Conservation (phyloP, 1,284 basidiomycete species). For the Tranzscheliella williamsii region DNA sequence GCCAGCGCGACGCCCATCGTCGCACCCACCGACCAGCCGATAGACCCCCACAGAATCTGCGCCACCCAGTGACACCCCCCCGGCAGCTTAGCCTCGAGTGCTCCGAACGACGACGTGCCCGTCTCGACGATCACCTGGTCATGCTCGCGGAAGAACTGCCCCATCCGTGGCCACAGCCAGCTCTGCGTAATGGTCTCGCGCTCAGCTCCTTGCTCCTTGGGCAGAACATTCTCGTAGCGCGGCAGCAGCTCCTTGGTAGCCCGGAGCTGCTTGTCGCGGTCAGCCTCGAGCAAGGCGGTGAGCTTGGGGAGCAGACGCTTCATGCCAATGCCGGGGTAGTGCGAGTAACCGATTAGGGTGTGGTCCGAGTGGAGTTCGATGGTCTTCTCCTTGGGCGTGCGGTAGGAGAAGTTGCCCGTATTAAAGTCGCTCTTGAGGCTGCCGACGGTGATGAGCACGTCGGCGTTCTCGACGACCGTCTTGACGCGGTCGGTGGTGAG, state of each 20-base stretch:
- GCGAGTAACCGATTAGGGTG: conserved; percentile 60
- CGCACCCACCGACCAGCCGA: conserved; percentile 80
- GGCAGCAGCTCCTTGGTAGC: conserved; percentile 20
- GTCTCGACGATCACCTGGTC: conserved; percentile 55
- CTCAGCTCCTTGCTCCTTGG: conserved; percentile 2
- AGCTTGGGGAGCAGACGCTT: conserved; percentile 49
- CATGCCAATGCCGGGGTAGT: conserved; percentile 62
- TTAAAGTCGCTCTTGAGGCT: conserved; percentile 86
- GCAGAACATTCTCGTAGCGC: conserved; percentile 23
- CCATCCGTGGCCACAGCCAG: conserved; percentile 79
- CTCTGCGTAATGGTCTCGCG: conserved; percentile 52
- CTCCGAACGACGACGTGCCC: conserved; percentile 47
- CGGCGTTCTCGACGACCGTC: conserved; percentile 77
- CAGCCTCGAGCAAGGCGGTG: conserved; percentile 10
- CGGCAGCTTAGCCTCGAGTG: conserved; percentile 34
- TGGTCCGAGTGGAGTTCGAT: conserved; percentile 75
- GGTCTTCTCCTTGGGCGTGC: conserved; percentile 45
- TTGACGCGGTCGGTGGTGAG: conserved; percentile 67
- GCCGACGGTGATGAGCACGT: conserved; percentile 82
- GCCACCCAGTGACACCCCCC: conserved; percentile 55
- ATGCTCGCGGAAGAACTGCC: conserved; percentile 72
- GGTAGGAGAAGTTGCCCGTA: conserved; percentile 69
- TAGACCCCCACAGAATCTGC: conserved; percentile 77
- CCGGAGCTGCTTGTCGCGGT: conserved; percentile 5
- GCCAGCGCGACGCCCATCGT: conserved; percentile 75